These are phyloP conservation scores for Blastobotrys petasosporus DNA, from an alignment of 1,139 yeast species.

Conservation along the genomic window DNA sequence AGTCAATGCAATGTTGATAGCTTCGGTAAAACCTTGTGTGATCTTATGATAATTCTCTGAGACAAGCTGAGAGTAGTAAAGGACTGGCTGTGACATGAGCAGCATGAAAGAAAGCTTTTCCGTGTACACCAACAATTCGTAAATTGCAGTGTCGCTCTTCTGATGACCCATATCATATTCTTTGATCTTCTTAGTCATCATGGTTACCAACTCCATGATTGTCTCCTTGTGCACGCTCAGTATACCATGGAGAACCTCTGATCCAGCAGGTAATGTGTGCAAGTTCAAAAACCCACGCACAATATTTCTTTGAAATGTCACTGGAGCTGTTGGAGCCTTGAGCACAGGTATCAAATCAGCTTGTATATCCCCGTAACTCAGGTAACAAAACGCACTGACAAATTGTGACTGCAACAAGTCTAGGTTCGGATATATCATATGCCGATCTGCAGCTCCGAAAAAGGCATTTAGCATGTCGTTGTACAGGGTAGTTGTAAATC, in stretches of 20 bases:
- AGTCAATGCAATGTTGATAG: constrained; percentile 6
- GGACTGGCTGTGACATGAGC: constrained; percentile 14
- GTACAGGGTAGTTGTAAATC: constrained; percentile 42
- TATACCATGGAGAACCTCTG: constrained; percentile 11
- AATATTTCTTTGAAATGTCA: constrained; percentile 19
- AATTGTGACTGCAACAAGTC: constrained; percentile 25
- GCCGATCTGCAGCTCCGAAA: constrained; percentile 25
- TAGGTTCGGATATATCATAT: constrained; percentile 16
- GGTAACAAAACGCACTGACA: constrained; percentile 17
- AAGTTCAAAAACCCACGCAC: constrained; percentile 20
- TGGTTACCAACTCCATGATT: constrained; percentile 15
- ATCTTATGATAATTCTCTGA: not conserved
- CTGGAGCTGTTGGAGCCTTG: constrained; percentile 13
- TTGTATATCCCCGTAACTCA: constrained; percentile 15
- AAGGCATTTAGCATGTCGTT: constrained; percentile 23
- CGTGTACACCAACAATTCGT: constrained; percentile 14
- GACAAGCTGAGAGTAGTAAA: constrained; percentile 6
- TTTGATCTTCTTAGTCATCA: constrained; percentile 13
- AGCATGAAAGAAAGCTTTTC: constrained; percentile 15
- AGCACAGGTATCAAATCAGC: constrained; percentile 18
- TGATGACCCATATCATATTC: constrained; percentile 15
- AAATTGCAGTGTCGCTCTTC: constrained; percentile 11
- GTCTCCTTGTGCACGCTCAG: constrained; percentile 12
- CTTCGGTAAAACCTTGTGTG: constrained; percentile 8
- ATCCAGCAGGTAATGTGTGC: constrained; percentile 18